Evolutionary conservation across 1,284 basidiomycete genomes (phyloP).

Genomic region (Ganoderma lingzhi): DNA sequence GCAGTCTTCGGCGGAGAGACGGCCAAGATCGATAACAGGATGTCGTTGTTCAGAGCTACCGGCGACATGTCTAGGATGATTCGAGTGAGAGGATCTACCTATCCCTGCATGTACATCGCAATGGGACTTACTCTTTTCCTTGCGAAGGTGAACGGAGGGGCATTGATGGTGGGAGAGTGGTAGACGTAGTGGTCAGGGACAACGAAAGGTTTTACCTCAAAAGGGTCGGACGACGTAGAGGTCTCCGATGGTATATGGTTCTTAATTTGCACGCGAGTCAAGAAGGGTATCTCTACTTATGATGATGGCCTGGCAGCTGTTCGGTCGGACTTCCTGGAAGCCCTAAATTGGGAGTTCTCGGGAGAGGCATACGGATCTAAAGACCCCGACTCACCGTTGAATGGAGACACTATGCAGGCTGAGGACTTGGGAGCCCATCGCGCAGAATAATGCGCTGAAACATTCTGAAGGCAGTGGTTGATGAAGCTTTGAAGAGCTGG

Average conservation of each 20-base stretch:
- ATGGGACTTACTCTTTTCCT: background rate
- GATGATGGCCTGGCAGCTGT: no score
- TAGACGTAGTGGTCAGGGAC: background rate
- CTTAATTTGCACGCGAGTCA: background rate
- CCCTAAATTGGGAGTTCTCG: background rate
- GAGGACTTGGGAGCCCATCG: no score
- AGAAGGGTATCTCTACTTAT: background rate
- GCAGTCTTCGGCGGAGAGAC: background rate
- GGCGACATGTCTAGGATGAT: slow-evolving; percentile 14
- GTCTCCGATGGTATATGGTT: background rate
- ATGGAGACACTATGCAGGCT: no score
- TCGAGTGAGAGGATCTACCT: background rate
- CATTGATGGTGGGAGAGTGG: background rate
- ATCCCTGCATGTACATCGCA: background rate
- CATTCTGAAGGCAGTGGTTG: no score
- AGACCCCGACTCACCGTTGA: no score
- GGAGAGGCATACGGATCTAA: background rate
- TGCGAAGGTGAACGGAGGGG: background rate
- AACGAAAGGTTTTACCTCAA: background rate
- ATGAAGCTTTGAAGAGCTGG: no score
- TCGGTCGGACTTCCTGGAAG: background rate
- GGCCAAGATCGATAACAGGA: background rate
- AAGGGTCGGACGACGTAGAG: background rate
- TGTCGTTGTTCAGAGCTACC: background rate
- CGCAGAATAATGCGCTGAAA: no score